A percentile compares a stretch with the other conserved stretches of the same genome.
These are phyloP conservation scores for Eucommia ulmoides DNA, from an alignment of 257 asterid genomes.

Conservation along the genomic window DNA sequence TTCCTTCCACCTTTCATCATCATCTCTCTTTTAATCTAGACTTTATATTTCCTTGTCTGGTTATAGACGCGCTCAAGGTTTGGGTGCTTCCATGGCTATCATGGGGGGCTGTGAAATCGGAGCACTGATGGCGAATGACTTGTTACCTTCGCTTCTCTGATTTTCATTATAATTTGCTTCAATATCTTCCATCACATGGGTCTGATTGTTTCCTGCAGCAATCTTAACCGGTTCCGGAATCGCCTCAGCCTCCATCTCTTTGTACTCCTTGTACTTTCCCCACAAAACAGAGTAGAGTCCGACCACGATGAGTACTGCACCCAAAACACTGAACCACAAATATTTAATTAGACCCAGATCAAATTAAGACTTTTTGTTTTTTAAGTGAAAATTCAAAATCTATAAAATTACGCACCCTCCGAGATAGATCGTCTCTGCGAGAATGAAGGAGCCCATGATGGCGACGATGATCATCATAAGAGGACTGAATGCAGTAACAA, in stretches of 20 bases:
- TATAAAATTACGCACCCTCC: no score
- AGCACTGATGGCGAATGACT: not conserved
- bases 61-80: no score
- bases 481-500: no score
- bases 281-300: conserved; percentile 44
- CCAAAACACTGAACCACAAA: conserved; percentile 28
- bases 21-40: no score
- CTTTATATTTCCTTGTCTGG: no score
- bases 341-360: no score
- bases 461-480: no score
- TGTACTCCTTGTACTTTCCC: conserved; percentile 43
- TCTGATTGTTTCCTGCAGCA: conserved; percentile 3
- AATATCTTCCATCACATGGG: not conserved
- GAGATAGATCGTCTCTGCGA: no score
- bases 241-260: conserved; percentile 27
- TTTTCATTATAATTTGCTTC: conserved; percentile 13
- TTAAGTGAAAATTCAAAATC: no score
- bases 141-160: conserved; percentile 4
- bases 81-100: conserved; percentile 4
- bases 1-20: no score
- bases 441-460: no score
- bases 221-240: conserved; percentile 20
- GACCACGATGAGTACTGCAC: conserved; percentile 37
- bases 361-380: no score
- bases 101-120: conserved; percentile 5